These are phyloP conservation scores for Kurtzmaniella quercitrusa DNA, from an alignment of 1,139 yeast genomes.

Conservation along the genomic window DNA sequence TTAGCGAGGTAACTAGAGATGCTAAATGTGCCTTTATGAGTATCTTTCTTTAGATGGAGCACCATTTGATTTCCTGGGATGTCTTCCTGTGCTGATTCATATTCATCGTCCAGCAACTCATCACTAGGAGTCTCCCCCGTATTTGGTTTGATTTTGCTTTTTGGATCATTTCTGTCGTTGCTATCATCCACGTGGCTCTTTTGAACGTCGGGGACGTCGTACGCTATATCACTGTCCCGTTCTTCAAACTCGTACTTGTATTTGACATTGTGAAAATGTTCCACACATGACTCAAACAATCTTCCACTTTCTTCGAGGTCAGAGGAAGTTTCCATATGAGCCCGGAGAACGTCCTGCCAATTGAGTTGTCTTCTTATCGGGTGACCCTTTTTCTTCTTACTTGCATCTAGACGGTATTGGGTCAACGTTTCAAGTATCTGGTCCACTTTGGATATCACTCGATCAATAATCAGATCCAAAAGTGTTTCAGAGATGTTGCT, in stretches of 20 bases:
- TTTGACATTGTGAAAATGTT: constrained; percentile 17
- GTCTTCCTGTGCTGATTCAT: background rate
- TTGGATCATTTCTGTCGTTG: background rate
- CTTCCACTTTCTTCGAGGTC: constrained; percentile 1
- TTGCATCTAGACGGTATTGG: background rate
- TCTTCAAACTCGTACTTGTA: constrained; percentile 22
- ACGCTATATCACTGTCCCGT: constrained; percentile 5
- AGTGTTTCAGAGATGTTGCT: background rate
- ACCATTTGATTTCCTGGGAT: background rate
- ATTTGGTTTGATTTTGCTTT: background rate
- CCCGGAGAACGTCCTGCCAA: constrained; percentile 28
- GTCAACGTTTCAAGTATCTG: constrained; percentile 1
- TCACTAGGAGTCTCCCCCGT: background rate
- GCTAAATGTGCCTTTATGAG: background rate
- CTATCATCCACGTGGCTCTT: no score
- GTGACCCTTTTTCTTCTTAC: background rate
- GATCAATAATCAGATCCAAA: constrained; percentile 10
- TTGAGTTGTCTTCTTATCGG: constrained; percentile 7
- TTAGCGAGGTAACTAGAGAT: background rate
- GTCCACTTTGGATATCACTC: constrained; percentile 3
- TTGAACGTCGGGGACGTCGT: no score
- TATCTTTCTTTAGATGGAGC: background rate
- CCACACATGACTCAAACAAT: constrained; percentile 19
- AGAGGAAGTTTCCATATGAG: constrained; percentile 13
- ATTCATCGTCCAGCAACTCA: background rate